phyloP scores from a whole-genome alignment of 192 early-diverging fungal species.

The Backusella australiensis region DNA sequence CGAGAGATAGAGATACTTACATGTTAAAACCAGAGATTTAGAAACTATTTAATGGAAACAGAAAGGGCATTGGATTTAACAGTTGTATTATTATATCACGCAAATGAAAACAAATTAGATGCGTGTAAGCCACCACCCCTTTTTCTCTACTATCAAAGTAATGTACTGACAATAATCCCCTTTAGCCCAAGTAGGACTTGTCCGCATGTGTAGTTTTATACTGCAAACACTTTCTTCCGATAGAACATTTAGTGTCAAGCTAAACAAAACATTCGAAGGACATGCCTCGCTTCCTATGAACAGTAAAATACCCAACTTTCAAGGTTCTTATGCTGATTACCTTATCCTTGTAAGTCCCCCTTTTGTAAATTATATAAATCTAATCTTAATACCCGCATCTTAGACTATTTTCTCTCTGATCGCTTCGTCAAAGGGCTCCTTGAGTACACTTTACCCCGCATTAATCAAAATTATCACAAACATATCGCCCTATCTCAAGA shows the following conservation, averaged over 20 bases:
- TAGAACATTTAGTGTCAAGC: conserved; percentile 57
- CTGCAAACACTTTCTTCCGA: conserved; percentile 72
- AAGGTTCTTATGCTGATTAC: conserved; percentile 76
- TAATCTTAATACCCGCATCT: neutral
- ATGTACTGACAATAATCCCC: neutral
- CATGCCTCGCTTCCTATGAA: conserved; percentile 54
- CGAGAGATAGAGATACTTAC: neutral
- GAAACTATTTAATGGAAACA: conserved; percentile 57
- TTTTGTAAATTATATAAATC: neutral
- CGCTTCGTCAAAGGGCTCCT: conserved; percentile 64
- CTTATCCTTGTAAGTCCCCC: conserved; percentile 61
- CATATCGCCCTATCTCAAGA: conserved; percentile 78
- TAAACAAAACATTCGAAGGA: conserved; percentile 67
- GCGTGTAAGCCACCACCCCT: conserved; percentile 38
- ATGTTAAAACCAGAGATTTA: conserved; percentile 57
- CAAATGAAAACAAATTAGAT: conserved; percentile 58
- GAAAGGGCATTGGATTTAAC: conserved; percentile 61
- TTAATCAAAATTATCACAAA: conserved; percentile 77
- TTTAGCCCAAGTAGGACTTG: conserved; percentile 64
- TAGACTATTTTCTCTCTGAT: conserved; percentile 79
- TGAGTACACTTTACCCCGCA: conserved; percentile 72
- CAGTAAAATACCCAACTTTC: conserved; percentile 50
- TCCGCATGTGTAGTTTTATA: conserved; percentile 69
- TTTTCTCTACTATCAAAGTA: no score
- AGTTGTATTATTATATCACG: conserved; percentile 60